phyloP scores from a whole-genome alignment of 495 filamentous ascomycete genomes.

The Penicillium coffeae region DNA sequence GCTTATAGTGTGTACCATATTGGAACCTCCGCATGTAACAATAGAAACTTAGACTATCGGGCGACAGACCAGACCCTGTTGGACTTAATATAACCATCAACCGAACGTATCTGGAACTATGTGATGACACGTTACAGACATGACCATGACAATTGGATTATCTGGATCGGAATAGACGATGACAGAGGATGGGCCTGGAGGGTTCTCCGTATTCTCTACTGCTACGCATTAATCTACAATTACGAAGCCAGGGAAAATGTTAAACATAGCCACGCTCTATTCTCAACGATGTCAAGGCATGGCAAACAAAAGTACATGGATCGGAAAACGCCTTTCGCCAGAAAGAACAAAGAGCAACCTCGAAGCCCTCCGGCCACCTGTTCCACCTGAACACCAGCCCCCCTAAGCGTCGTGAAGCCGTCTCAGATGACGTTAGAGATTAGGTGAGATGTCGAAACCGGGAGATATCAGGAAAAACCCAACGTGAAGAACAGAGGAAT shows the following conservation, averaged over 20 bases:
- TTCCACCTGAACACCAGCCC: slow-evolving; percentile 34
- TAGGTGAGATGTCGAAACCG: slow-evolving; percentile 30
- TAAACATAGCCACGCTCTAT: slow-evolving; percentile 27
- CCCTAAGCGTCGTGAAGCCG: slow-evolving; percentile 28
- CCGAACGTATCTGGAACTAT: no score
- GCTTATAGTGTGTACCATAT: neutral
- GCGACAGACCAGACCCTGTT: no score
- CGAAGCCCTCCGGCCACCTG: slow-evolving; percentile 28
- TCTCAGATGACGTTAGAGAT: slow-evolving; percentile 29
- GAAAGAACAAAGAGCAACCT: slow-evolving; percentile 23
- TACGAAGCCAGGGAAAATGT: no score
- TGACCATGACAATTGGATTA: no score
- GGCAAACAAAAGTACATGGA: slow-evolving; percentile 22
- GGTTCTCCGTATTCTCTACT: no score
- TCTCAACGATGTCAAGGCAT: slow-evolving; percentile 13
- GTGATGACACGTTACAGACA: no score
- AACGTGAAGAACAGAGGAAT: slow-evolving; percentile 15
- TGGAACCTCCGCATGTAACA: neutral
- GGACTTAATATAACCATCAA: no score
- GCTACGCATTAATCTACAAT: no score
- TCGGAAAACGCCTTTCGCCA: slow-evolving; percentile 28
- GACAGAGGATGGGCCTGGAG: no score
- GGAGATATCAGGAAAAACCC: slow-evolving; percentile 23
- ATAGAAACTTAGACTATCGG: neutral
- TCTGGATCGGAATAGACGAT: no score